These are phyloP conservation scores for Neurospora tetraspora DNA, from an alignment of 495 filamentous ascomycete genomes.

Conservation along the genomic window DNA sequence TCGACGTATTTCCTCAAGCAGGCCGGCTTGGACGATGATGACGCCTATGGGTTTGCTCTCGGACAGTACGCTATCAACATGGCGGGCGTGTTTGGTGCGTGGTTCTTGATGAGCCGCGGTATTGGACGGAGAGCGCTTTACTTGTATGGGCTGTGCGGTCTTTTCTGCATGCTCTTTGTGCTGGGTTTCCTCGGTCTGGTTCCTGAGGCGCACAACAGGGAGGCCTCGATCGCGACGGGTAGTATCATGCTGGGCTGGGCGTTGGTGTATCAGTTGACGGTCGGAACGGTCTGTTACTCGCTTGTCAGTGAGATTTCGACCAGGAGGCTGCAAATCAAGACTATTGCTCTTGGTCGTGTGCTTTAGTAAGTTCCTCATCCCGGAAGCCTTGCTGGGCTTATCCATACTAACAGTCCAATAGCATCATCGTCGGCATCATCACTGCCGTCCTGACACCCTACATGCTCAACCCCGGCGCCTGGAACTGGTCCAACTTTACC, in stretches of 20 bases:
- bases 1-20: constrained; percentile 69
- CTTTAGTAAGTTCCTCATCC: constrained; percentile 41
- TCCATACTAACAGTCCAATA: constrained; percentile 16
- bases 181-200: constrained; percentile 67
- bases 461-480: constrained; percentile 64
- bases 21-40: constrained; percentile 50
- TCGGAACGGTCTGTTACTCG: constrained; percentile 72
- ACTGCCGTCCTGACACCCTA: constrained; percentile 62
- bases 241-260: constrained; percentile 65
- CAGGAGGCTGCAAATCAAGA: constrained; percentile 66
- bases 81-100: constrained; percentile 61
- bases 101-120: constrained; percentile 59
- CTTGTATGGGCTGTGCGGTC: constrained; percentile 54
- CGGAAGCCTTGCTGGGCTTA: not conserved
- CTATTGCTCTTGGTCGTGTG: constrained; percentile 53
- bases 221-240: constrained; percentile 56
- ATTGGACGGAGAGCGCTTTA: constrained; percentile 64
- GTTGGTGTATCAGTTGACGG: constrained; percentile 62
- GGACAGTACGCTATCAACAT: constrained; percentile 71
- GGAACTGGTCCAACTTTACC: constrained; percentile 68
- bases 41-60: constrained; percentile 60
- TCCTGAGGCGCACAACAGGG: constrained; percentile 38
- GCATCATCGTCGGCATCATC: constrained; percentile 59
- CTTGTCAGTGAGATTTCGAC: constrained; percentile 68
- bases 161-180: constrained; percentile 57